Conservation (phyloP, 345 rosid species). For the Brassica incana region DNA sequence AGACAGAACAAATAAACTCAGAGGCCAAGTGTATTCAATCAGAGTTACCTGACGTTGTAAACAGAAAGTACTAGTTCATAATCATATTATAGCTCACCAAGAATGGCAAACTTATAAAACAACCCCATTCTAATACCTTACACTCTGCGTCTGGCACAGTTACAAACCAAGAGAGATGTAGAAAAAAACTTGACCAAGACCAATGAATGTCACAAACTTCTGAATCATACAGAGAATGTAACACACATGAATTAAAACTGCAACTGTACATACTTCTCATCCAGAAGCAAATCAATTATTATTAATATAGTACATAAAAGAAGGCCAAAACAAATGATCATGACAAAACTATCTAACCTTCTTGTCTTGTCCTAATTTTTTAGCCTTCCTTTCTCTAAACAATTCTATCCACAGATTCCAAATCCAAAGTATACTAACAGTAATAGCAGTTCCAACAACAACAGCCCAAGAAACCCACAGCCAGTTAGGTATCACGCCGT, state of each 20-base stretch:
- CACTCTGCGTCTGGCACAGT: constrained; percentile 5
- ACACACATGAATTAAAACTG: not conserved
- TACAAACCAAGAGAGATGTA: not conserved
- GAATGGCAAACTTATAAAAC: not conserved
- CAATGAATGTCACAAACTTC: not conserved
- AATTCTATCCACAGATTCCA: constrained; percentile 73
- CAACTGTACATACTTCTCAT: constrained; percentile 8
- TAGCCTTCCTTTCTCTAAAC: constrained; percentile 49
- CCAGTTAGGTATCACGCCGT: constrained; percentile 69
- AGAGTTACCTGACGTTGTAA: not conserved
- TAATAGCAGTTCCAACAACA: constrained; percentile 66
- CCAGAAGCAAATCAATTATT: constrained; percentile 12
- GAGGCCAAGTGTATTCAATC: not conserved
- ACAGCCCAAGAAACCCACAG: constrained; percentile 83
- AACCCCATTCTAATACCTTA: not conserved
- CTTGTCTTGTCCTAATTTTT: constrained; percentile 48
- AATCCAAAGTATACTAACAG: constrained; percentile 82
- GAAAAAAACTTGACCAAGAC: not conserved
- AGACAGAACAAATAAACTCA: not conserved
- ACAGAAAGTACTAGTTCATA: not conserved
- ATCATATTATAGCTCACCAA: not conserved
- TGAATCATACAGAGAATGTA: not conserved
- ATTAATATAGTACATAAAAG: constrained; percentile 20
- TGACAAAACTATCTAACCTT: constrained; percentile 43
- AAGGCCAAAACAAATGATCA: not conserved